phyloP scores from a whole-genome alignment of 164 flowering plant species.

The Dillenia turbinata region DNA sequence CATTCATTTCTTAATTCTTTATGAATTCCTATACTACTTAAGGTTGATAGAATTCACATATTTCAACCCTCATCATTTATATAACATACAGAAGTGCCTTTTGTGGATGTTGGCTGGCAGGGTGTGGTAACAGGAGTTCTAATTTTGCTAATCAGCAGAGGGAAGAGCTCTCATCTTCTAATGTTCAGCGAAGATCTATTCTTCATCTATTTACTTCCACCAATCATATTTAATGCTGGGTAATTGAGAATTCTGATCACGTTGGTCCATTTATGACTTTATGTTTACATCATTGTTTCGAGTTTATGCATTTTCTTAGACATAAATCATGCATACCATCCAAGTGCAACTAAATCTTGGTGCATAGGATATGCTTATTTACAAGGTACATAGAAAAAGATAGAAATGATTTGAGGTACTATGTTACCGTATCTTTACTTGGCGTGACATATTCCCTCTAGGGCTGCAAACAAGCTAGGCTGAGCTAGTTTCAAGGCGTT shows the following conservation, averaged over 20 bases:
- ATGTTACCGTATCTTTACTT: not conserved
- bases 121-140: constrained; percentile 62
- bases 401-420: no score
- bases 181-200: constrained; percentile 77
- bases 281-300: not conserved
- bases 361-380: no score
- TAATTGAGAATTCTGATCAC: constrained; percentile 14
- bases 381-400: no score
- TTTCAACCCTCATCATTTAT: no score
- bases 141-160: constrained; percentile 48
- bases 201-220: constrained; percentile 77
- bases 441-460: not conserved
- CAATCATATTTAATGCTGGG: constrained; percentile 82
- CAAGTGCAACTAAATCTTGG: no score
- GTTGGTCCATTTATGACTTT: not conserved
- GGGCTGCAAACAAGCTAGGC: not conserved
- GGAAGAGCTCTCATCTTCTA: constrained; percentile 59
- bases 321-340: not conserved
- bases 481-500: no score
- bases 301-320: not conserved
- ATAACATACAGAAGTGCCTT: not conserved
- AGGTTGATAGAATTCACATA: no score
- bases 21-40: no score
- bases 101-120: constrained; percentile 30
- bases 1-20: not conserved